Base-by-base conservation (phyloP, 495 filamentous ascomycete genomes). In the Friedmanniomyces endolithicus region DNA sequence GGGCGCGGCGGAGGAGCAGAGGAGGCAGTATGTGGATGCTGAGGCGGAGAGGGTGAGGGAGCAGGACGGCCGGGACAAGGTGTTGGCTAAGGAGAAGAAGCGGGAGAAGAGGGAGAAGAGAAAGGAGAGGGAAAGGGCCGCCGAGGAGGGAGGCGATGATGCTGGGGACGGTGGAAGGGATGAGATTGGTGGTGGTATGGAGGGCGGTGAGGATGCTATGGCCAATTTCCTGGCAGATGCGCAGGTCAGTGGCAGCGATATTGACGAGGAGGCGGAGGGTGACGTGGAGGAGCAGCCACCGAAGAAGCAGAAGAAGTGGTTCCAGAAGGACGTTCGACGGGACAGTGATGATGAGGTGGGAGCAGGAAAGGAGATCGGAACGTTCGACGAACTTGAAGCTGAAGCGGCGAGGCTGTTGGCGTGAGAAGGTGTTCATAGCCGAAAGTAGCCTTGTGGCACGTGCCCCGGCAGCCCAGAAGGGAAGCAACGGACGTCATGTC, bases 21-120 rank as follows among this genome's bases (percentile, higher is more conserved):
- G 88, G 50, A 74, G 75, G 53, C 76, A 75, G 61, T 98, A 95
- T 70, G 65, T 96, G 63, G 79, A 83, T 41, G 73, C 71, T 57
- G 90, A 95, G 67, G 67, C 75, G 33, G 76, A 76, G 63, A 81
- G 80, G 67, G 85, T 94, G n/a, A 74, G 75, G 62, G 74, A 75
- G 63, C 86, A 82, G 41, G 92, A 99, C 77, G 59, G 86, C 45
- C 77, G 74, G 56, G 92, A 99, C 68, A 92, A 94, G 71, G 78
- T 79, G 60, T 60, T 85, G 7, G 88, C 75, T 33, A 90, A 82
- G 71, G 74, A 84, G 65, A 90, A 90, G 75, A 79, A 77, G 65
- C 80, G 78, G 64, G 88, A 88, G 73, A 96, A 89, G 81, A 82
- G 81, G 66, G 85, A 88, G 71, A 90, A 86, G 77, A 77, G 79